Conservation (phyloP, 2,329 filamentous ascomycete genomes). For the Sordariomycetes sp. region DNA sequence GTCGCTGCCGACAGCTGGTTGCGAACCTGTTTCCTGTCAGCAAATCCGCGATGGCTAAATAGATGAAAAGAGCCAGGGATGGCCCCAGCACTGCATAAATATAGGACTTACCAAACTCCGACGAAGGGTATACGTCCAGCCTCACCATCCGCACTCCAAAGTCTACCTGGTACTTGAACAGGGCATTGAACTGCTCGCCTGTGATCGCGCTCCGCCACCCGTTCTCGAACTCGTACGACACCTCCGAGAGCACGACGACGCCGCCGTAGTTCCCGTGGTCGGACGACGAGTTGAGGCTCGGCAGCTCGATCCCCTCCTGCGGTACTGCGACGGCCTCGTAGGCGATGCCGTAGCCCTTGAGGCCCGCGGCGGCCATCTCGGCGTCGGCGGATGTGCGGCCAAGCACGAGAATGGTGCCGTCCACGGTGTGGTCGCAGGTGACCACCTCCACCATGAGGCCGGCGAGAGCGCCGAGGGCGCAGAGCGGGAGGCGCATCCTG, state of each 20-base stretch:
- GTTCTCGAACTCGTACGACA: slow-evolving; percentile 38
- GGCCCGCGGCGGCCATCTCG: slow-evolving; percentile 21
- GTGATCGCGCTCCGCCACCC: slow-evolving; percentile 43
- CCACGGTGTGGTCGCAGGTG: slow-evolving; percentile 12
- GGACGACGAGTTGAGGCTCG: slow-evolving; percentile 34
- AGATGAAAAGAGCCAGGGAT: neutral
- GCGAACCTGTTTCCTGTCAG: neutral
- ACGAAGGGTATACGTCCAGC: slow-evolving; percentile 43
- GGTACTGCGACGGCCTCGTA: slow-evolving; percentile 45
- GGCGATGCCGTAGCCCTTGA: slow-evolving; percentile 48
- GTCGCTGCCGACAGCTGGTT: neutral
- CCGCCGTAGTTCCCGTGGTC: slow-evolving; percentile 46
- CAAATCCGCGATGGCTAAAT: neutral
- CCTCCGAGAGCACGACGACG: slow-evolving; percentile 42
- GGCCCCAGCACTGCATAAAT: no score
- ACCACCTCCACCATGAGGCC: neutral
- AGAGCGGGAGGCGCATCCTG: slow-evolving; percentile 1
- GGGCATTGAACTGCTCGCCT: slow-evolving; percentile 39
- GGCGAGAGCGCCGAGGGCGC: slow-evolving; percentile 2
- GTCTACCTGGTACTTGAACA: slow-evolving; percentile 45
- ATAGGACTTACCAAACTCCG: slow-evolving; percentile 31
- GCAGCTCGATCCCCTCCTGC: slow-evolving; percentile 36
- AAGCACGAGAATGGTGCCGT: slow-evolving; percentile 43
- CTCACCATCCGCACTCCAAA: slow-evolving; percentile 53
- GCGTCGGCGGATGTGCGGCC: slow-evolving; percentile 39